phyloP scores from a whole-genome alignment of 129 eudicot species.

The Centella asiatica region DNA sequence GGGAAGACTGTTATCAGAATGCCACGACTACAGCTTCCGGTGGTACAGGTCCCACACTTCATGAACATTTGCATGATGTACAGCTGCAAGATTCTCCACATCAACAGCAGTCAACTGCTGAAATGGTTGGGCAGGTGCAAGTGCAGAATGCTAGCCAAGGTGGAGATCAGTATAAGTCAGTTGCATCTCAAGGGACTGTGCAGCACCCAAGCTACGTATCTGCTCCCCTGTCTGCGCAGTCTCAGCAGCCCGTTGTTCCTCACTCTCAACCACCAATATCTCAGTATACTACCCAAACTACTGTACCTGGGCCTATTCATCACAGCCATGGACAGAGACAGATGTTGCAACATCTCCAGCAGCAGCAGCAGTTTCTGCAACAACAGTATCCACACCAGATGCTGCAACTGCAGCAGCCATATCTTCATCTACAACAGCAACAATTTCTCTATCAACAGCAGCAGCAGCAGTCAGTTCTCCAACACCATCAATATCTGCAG shows the following conservation, averaged over 20 bases:
- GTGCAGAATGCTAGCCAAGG: conserved; percentile 4
- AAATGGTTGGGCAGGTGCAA: conserved; percentile 7
- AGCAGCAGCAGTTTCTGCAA: conserved; percentile 41
- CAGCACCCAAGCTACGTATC: conserved; percentile 26
- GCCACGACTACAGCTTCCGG: conserved; percentile 20
- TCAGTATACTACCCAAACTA: conserved; percentile 30
- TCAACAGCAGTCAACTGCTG: conserved; percentile 7
- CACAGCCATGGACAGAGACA: conserved; percentile 40
- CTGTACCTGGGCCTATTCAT: conserved; percentile 35
- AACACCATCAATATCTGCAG: conserved; percentile 28
- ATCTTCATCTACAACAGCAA: conserved; percentile 37
- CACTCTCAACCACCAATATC: conserved; percentile 24
- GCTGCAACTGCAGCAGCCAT: conserved; percentile 40
- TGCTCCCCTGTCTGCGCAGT: conserved; percentile 13
- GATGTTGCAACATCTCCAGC: conserved; percentile 49
- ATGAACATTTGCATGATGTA: conserved; percentile 12
- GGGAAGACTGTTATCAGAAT: conserved; percentile 17
- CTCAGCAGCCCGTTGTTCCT: conserved; percentile 27
- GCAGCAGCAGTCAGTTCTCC: conserved; percentile 21
- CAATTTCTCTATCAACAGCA: conserved; percentile 24
- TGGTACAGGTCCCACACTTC: conserved; percentile 9
- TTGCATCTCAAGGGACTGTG: conserved; percentile 14
- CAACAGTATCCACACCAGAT: conserved; percentile 51
- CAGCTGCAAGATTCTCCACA: conserved; percentile 9
- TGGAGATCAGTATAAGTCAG: conserved; percentile 9